These are phyloP conservation scores for Pseudopithomyces maydicus DNA, from an alignment of 2,329 filamentous ascomycete species.

Conservation along the genomic window DNA sequence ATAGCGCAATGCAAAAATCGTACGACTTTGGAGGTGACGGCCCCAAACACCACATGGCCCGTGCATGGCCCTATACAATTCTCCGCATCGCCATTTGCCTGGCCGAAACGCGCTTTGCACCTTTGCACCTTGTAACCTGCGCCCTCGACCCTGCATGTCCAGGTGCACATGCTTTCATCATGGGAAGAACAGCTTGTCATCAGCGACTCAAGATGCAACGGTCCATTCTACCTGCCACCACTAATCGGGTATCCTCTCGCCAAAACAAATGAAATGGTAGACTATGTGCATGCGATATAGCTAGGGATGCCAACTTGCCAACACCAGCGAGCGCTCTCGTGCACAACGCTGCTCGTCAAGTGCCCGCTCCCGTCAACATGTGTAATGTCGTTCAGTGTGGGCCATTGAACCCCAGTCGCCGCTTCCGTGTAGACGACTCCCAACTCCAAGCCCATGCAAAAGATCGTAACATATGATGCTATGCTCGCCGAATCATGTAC, in stretches of 20 bases:
- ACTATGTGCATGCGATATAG: slow-evolving; percentile 35
- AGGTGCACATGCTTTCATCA: too few species aligned
- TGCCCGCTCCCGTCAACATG: slow-evolving; percentile 8
- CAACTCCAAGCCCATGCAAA: slow-evolving; percentile 23
- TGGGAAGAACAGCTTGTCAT: too few species aligned
- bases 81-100: slow-evolving; percentile 21
- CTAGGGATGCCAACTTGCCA: slow-evolving; percentile 26
- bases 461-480: slow-evolving; percentile 21
- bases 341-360: background rate
- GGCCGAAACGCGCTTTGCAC: background rate
- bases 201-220: background rate
- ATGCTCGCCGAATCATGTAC: slow-evolving; percentile 26
- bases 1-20: slow-evolving; percentile 34
- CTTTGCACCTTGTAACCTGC: too few species aligned
- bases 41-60: slow-evolving; percentile 14
- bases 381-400: slow-evolving; percentile 10
- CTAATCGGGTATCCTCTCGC: slow-evolving; percentile 11
- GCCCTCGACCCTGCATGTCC: too few species aligned
- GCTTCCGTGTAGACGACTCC: background rate
- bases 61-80: slow-evolving; percentile 17
- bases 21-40: slow-evolving; percentile 29
- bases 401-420: slow-evolving; percentile 4
- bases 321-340: background rate
- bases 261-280: slow-evolving; percentile 33
- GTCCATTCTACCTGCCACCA: background rate